A percentile compares a stretch with the other conserved stretches of the same genome.
phyloP scores from a whole-genome alignment of 768 basidiomycete genomes.

The Leccinellum luteum region DNA sequence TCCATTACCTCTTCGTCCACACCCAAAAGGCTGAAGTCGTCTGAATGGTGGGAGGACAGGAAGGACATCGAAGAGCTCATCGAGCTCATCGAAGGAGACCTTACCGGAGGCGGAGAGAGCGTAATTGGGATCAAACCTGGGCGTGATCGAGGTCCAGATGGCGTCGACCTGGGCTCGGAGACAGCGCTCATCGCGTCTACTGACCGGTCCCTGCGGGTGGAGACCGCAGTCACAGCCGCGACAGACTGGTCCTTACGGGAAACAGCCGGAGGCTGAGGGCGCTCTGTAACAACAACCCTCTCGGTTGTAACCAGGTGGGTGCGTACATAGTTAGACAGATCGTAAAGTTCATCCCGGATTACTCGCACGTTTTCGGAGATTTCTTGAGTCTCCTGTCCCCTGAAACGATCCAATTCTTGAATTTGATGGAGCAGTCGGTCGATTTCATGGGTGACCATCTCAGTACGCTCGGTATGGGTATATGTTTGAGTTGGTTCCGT shows the following conservation, averaged over 20 bases:
- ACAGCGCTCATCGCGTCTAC: slow-evolving; percentile 45
- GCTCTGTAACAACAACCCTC: slow-evolving; percentile 13
- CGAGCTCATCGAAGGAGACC: slow-evolving; percentile 41
- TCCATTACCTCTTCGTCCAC: slow-evolving; percentile 27
- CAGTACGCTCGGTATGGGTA: slow-evolving; percentile 37
- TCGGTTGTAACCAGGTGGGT: slow-evolving; percentile 31
- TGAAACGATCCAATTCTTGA: slow-evolving; percentile 61
- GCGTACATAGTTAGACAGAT: slow-evolving; percentile 57
- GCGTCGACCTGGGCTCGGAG: slow-evolving; percentile 30
- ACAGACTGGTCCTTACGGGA: slow-evolving; percentile 41
- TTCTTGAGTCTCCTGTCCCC: slow-evolving; percentile 63
- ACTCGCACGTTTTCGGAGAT: slow-evolving; percentile 65
- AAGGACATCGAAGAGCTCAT: slow-evolving; percentile 39
- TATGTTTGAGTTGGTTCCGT: slow-evolving; percentile 40
- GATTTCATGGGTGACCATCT: slow-evolving; percentile 50
- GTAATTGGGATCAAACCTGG: slow-evolving; percentile 31
- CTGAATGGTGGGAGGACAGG: slow-evolving; percentile 68
- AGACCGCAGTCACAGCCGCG: slow-evolving; percentile 40
- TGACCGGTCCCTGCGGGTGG: slow-evolving; percentile 41
- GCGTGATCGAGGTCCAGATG: slow-evolving; percentile 25
- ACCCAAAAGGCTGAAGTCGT: slow-evolving; percentile 53
- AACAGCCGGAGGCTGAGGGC: slow-evolving; percentile 16
- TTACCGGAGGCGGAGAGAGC: slow-evolving; percentile 43
- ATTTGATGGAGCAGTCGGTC: slow-evolving; percentile 50
- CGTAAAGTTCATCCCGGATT: slow-evolving; percentile 65